Base-by-base conservation (phyloP, 139 green algal species). In the Coelastrella sp. region DNA sequence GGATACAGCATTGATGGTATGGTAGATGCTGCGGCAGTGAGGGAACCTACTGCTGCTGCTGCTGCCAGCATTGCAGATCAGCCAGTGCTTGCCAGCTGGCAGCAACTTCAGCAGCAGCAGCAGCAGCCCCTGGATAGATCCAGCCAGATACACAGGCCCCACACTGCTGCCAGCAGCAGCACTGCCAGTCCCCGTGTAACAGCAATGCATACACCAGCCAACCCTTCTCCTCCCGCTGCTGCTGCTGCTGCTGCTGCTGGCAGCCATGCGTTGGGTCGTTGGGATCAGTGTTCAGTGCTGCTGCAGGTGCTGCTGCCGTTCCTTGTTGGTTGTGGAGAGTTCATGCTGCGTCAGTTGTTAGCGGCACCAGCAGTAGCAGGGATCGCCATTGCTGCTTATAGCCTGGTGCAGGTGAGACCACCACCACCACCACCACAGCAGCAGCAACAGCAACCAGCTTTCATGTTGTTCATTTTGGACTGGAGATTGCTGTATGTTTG, bases 241-340 rank as follows among this genome's bases (percentile, higher is more conserved):
- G 48, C 73, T 50, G 34, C 38, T 35, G 75, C 32, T 45, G 75
- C 32, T 72, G 48, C 25, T 71, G 71, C 41, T 37, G 23, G 13
- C 34, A 43, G 41, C 40, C 9, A 21, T 59, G 71, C 51, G 21
- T 13, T 11, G 3, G 32, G 48, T 4, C 30, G 53, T 5, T 75
- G 60, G 40, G 38, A 45, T 19, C 78, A 84, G 78, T 19, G 27
- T 2, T 17, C 15, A 25, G 23, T 85, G 62, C 45, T 85, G 32
- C 62, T 67, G 43, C 62, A 85, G 63, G 79, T 85, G 40, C 41
- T 85, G 62, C 62, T 85, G 79, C 79, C 79, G 4, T 62, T 75
- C 63, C 2, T 77, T 25, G 79, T 68, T 27, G 32, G 41, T 45
- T 62, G 60, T 63, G 62, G 40, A 17, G 79, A 85, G 41, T 76